Base-by-base conservation (phyloP, 768 basidiomycete genomes). In the Lepiota brunneoincarnata region DNA sequence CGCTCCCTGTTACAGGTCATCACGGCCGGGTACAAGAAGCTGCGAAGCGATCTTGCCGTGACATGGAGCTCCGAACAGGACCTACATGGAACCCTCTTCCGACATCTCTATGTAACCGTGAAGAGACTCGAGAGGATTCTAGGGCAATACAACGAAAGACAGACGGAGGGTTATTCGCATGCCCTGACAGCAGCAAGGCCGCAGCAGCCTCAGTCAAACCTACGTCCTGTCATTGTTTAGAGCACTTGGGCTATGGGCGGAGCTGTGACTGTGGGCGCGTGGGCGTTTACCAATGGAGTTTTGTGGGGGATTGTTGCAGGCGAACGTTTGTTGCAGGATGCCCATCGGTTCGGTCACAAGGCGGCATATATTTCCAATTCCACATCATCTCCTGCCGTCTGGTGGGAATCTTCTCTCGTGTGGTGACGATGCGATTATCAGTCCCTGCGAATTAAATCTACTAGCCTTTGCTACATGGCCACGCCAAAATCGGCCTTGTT, bases 51-150 rank as follows among this genome's bases (percentile, higher is more conserved):
- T 17, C 37, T 48, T 18, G 14, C 24, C 9, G 20, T 28, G 2
- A 12, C 38, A 2, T 34, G 45, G 53, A 35, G 38, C 6, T 47
- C 45, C 6, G 53, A 54, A 20, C 45, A 54, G 43, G 53, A 54
- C 6, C 37, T 54, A 3, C 53, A 54, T 38, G 45, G 53, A 14
- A 24, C 53, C 14, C 45, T 54, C 11, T 54, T 54, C 15, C 53
- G 53, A 34, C 53, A 54, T 40, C 37, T 54, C 17, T 54, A 54
- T 26, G 53, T 48, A 45, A 54, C 53, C 17, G 38, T 54, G 53
- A 54, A 54, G 21, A 46, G 53, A 18, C 26, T 54, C 6, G 53
- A 54, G 28, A 47, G 45, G 34, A 40, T 54, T 15, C 37, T 54
- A 5, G 48, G 45, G 17, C 45, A 35, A 15, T 47, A 54, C 26